A percentile compares a stretch with the other conserved stretches of the same genome.
Conservation (phyloP, 306 rosid genomes). For the Cucurbita pepo region DNA sequence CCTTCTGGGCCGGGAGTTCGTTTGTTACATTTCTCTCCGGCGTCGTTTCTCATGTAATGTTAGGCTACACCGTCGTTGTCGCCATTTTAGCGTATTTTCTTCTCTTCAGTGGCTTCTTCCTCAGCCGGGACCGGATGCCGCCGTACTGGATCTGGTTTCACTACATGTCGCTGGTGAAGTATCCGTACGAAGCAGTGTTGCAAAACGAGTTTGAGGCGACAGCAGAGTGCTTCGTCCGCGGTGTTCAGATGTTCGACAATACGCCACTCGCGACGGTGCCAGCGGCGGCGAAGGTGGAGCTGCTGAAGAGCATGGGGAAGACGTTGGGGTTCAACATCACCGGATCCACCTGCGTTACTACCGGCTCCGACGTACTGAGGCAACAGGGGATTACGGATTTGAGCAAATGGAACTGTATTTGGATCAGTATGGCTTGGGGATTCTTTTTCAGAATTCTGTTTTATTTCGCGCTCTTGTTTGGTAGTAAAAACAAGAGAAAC, state of each 20-base stretch:
- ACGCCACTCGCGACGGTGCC: conserved; percentile 50
- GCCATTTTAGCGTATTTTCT: conserved; percentile 69
- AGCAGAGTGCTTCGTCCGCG: conserved; percentile 45
- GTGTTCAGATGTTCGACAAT: conserved; percentile 62
- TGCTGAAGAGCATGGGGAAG: conserved; percentile 49
- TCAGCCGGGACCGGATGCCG: conserved; percentile 60
- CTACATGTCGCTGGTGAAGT: conserved; percentile 64
- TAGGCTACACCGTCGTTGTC: conserved; percentile 75
- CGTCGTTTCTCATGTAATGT: conserved; percentile 62
- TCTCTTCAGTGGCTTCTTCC: conserved; percentile 84
- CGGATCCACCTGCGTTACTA: conserved; percentile 46
- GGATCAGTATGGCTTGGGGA: conserved; percentile 66
- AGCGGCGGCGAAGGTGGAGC: conserved; percentile 21
- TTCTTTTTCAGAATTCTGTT: conserved; percentile 69
- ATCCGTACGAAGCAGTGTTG: conserved; percentile 73
- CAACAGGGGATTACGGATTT: conserved; percentile 67
- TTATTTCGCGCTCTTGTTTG: conserved; percentile 41
- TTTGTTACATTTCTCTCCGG: conserved; percentile 87
- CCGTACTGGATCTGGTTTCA: conserved; percentile 84
- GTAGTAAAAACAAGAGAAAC: conserved; percentile 65
- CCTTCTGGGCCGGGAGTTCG: conserved; percentile 85
- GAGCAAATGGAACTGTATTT: conserved; percentile 62
- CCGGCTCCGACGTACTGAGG: conserved; percentile 48
- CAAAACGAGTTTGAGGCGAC: conserved; percentile 55
- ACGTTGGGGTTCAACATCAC: conserved; percentile 49